Percentiles rank a stretch among this genome's conserved stretches.
Evolutionary conservation across 441 rosid species (phyloP).

Genomic region (Melastoma candidum): DNA sequence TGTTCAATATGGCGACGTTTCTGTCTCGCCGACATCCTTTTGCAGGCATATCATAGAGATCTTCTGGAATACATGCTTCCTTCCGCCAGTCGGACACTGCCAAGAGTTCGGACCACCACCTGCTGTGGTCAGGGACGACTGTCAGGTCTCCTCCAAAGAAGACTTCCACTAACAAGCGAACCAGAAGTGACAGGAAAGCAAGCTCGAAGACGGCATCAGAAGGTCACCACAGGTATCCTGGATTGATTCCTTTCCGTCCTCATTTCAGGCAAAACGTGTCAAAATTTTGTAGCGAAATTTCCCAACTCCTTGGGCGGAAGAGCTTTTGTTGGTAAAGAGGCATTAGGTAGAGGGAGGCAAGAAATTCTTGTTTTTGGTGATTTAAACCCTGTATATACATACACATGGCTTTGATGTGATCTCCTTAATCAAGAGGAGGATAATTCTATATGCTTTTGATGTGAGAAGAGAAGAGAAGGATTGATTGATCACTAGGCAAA

Average conservation of each 20-base stretch:
- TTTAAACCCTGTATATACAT: too few species aligned
- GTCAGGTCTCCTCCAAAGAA: slow-evolving; percentile 28
- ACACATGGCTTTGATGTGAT: too few species aligned
- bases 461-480: too few species aligned
- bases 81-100: slow-evolving; percentile 23
- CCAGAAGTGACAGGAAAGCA: slow-evolving; percentile 29
- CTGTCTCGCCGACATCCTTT: background rate
- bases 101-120: slow-evolving; percentile 14
- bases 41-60: slow-evolving; percentile 68
- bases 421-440: too few species aligned
- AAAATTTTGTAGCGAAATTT: background rate
- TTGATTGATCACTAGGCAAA: too few species aligned
- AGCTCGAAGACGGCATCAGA: slow-evolving; percentile 51
- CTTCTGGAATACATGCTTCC: slow-evolving; percentile 56
- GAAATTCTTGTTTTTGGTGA: too few species aligned
- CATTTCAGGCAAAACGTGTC: slow-evolving; percentile 1
- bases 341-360: too few species aligned
- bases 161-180: slow-evolving; percentile 24
- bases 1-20: slow-evolving; percentile 2
- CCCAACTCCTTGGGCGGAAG: too few species aligned
- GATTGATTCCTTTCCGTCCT: slow-evolving; percentile 21
- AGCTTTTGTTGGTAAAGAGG: too few species aligned
- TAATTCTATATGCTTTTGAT: too few species aligned
- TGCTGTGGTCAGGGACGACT: slow-evolving; percentile 14
- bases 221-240: slow-evolving; percentile 34